A percentile compares a stretch with the other conserved stretches of the same genome.
phyloP scores from a whole-genome alignment of 2,329 filamentous ascomycete genomes.

The Hymenoscyphus infarciens region DNA sequence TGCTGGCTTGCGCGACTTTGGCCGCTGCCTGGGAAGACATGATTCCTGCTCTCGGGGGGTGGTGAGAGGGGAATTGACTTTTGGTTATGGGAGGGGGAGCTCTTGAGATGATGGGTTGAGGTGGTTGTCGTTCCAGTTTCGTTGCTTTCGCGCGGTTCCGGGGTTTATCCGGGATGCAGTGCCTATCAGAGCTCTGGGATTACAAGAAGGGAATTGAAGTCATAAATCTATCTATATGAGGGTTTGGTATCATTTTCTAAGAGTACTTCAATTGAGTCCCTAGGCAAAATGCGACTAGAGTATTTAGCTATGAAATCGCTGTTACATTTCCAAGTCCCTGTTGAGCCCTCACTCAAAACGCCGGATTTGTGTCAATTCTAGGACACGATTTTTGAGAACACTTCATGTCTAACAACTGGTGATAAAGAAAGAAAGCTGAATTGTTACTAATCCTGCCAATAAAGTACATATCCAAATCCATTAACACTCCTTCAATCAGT shows the following conservation, averaged over 20 bases:
- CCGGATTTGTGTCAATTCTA: background rate
- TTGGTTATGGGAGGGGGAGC: constrained; percentile 20
- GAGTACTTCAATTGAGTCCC: background rate
- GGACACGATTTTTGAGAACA: background rate
- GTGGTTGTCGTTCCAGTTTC: constrained; percentile 7
- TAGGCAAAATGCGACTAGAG: background rate
- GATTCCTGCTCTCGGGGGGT: constrained; percentile 19
- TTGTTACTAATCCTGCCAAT: background rate
- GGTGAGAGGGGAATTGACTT: constrained; percentile 28
- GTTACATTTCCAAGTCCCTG: background rate
- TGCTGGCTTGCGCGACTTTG: constrained; percentile 53
- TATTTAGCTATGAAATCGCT: background rate
- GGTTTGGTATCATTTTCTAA: background rate
- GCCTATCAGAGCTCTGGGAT: background rate
- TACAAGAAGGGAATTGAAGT: background rate
- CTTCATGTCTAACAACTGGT: background rate
- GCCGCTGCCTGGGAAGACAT: constrained; percentile 51
- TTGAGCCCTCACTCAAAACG: background rate
- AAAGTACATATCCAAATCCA: background rate
- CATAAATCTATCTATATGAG: background rate
- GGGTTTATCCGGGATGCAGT: constrained; percentile 7
- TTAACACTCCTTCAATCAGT: background rate
- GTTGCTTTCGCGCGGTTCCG: background rate
- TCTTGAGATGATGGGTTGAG: constrained; percentile 3
- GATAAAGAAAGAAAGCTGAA: background rate